phyloP scores from a whole-genome alignment of 352 stramenopile species.

The Pythium phragmiticola region DNA sequence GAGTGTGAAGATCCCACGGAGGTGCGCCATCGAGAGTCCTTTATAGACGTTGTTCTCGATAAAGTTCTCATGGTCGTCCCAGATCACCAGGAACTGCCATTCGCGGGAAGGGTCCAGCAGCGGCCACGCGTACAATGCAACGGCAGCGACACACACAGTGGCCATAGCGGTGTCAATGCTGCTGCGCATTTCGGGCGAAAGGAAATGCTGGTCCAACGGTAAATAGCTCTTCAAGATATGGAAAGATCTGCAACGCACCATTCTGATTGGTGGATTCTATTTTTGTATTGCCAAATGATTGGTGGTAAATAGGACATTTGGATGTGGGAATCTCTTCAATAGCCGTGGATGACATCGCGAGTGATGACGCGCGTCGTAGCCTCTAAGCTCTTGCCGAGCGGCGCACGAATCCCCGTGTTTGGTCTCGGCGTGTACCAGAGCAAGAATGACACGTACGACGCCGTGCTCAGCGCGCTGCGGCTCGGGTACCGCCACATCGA shows the following conservation, averaged over 20 bases:
- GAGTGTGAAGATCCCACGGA: constrained; percentile 51
- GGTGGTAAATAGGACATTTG: not conserved
- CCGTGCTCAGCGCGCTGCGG: constrained; percentile 48
- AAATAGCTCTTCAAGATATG: constrained; percentile 21
- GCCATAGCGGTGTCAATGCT: not conserved
- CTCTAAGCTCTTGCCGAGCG: constrained; percentile 37
- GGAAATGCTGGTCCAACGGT: not conserved
- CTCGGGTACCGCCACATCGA: constrained; percentile 88
- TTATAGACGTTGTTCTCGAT: constrained; percentile 48
- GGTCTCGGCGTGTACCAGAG: constrained; percentile 50
- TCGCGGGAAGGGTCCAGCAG: constrained; percentile 17
- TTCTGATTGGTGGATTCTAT: constrained; percentile 20
- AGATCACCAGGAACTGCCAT: constrained; percentile 54
- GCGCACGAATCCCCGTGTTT: constrained; percentile 37
- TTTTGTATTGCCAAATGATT: constrained; percentile 1
- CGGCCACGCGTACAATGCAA: constrained; percentile 19
- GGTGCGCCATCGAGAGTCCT: constrained; percentile 31
- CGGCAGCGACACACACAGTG: constrained; percentile 4
- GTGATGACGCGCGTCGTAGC: not conserved
- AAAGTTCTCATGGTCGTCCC: constrained; percentile 67
- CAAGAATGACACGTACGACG: constrained; percentile 40
- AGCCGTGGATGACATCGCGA: no score
- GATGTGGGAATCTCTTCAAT: no score
- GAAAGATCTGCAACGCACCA: constrained; percentile 15
- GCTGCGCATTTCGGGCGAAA: not conserved